Evolutionary conservation across 2,329 filamentous ascomycete genomes (phyloP).

Genomic region (Lecanicillium sp.): DNA sequence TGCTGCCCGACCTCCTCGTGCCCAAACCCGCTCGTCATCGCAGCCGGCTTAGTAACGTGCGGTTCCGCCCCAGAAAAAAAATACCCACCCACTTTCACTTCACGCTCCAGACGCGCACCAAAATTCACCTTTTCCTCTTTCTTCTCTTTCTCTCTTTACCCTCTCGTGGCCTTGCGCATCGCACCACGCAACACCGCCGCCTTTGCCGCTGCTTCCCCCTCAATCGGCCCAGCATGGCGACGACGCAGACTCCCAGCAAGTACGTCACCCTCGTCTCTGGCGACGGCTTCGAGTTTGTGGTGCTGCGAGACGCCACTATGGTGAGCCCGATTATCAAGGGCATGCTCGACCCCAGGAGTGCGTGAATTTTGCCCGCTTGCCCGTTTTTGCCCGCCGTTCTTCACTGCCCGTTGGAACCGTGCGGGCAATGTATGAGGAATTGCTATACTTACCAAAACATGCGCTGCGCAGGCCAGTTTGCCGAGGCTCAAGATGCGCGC

Average conservation of each 20-base stretch:
- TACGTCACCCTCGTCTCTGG: slow-evolving; percentile 71
- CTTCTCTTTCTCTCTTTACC: neutral
- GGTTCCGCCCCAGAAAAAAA: no score
- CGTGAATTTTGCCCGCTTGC: slow-evolving; percentile 14
- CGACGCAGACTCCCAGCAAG: slow-evolving; percentile 37
- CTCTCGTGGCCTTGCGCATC: neutral
- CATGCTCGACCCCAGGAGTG: slow-evolving; percentile 65
- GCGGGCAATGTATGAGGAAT: slow-evolving; percentile 8
- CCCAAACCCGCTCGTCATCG: no score
- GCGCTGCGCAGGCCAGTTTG: slow-evolving; percentile 47
- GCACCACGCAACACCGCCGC: neutral
- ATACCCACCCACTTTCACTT: no score
- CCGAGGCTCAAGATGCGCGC: slow-evolving; percentile 55
- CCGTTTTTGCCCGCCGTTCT: no score
- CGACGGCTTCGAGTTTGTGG: slow-evolving; percentile 71
- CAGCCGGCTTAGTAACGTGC: no score
- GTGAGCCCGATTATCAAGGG: slow-evolving; percentile 65
- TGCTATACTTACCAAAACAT: slow-evolving; percentile 6
- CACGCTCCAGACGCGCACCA: no score
- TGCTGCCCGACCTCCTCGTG: no score
- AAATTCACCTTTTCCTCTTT: no score
- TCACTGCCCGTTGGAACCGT: no score
- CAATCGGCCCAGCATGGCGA: slow-evolving; percentile 9
- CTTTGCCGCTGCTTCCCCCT: slow-evolving; percentile 7
- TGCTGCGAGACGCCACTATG: slow-evolving; percentile 62